Evolutionary conservation across 257 asterid species (phyloP).

Genomic region (Scutellaria barbata): DNA sequence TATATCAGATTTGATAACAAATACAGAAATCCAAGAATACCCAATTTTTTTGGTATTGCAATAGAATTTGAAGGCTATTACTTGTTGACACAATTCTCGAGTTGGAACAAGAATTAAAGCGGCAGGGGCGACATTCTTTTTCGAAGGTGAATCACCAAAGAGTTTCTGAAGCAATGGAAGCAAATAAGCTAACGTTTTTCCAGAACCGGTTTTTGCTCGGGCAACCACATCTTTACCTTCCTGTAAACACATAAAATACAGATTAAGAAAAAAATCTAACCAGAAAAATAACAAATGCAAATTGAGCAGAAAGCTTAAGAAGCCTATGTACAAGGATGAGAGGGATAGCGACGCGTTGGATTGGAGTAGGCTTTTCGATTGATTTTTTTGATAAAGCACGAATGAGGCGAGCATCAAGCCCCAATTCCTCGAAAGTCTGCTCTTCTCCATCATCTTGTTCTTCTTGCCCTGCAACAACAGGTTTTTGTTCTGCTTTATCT

Average conservation of each 20-base stretch:
- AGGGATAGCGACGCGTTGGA: constrained; percentile 83
- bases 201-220: constrained; percentile 98
- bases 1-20: not conserved
- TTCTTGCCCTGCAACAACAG: constrained; percentile 35
- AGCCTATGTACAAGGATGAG: constrained; percentile 60
- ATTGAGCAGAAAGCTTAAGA: constrained; percentile 8
- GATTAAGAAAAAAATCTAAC: not conserved
- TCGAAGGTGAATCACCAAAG: constrained; percentile 59
- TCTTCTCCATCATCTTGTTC: constrained; percentile 49
- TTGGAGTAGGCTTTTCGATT: constrained; percentile 80
- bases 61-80: constrained; percentile 27
- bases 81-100: constrained; percentile 92
- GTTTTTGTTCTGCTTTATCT: constrained; percentile 1
- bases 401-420: constrained; percentile 81
- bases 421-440: constrained; percentile 71
- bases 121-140: constrained; percentile 59
- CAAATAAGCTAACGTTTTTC: constrained; percentile 87
- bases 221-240: constrained; percentile 98
- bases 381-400: constrained; percentile 74
- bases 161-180: constrained; percentile 94
- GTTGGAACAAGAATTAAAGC: constrained; percentile 88
- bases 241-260: constrained; percentile 40
- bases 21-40: not conserved
- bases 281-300: not conserved
- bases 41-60: not conserved